These are phyloP conservation scores for Skeletonema menzelii DNA, from an alignment of 108 stramenopile genomes.

Conservation along the genomic window DNA sequence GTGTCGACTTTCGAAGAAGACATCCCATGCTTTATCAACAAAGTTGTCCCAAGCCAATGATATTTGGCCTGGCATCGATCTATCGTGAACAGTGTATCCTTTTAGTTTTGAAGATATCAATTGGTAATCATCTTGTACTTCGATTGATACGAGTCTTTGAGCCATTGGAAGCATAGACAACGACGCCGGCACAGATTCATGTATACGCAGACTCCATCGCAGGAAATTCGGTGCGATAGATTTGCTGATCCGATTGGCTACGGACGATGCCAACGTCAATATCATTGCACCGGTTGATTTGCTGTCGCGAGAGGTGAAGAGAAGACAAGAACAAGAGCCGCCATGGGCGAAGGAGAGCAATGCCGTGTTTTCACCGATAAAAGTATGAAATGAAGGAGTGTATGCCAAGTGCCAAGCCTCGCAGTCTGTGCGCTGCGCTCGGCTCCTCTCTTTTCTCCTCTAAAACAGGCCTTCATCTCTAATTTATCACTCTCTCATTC, in stretches of 20 bases:
- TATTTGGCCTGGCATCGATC: neutral
- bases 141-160: conserved; percentile 55
- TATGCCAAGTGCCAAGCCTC: too few relatives aligned
- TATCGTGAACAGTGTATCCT: conserved; percentile 1
- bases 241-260: conserved; percentile 41
- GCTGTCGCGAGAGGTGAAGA: too few relatives aligned
- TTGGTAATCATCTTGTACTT: conserved; percentile 51
- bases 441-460: too few relatives aligned
- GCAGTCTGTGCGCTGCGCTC: too few relatives aligned
- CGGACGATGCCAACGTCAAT: conserved; percentile 11
- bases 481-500: too few relatives aligned
- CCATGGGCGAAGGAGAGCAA: too few relatives aligned
- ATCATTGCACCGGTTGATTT: neutral
- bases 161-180: conserved; percentile 50
- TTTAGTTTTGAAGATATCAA: neutral
- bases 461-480: too few relatives aligned
- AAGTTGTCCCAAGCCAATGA: conserved; percentile 33
- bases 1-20: conserved; percentile 25
- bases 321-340: too few relatives aligned
- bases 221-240: conserved; percentile 32
- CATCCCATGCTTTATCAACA: conserved; percentile 39
- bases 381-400: too few relatives aligned
- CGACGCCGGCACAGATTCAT: conserved; percentile 13
- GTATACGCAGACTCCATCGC: conserved; percentile 27
- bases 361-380: too few relatives aligned